Evolutionary conservation across 306 rosid species (phyloP), one percentile per base, ranked within the genome.

Genomic region (Casuarina glauca): DNA sequence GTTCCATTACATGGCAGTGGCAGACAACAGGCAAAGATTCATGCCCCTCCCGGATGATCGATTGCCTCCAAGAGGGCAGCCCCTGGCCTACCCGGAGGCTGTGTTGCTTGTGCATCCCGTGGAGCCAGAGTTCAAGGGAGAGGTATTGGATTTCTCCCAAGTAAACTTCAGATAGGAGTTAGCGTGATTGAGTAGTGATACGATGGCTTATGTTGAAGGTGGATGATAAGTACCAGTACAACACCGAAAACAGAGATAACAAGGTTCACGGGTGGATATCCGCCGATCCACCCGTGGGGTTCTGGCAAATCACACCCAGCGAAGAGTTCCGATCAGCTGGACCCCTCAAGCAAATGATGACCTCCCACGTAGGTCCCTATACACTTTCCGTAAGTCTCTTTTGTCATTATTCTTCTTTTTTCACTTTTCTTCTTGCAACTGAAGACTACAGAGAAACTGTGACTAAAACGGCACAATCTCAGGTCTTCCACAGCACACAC

Each of bases 201-300:
- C 50, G 48, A 8, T 3, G 3, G 36, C 19, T 20, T 74, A 73
- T 17, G 10, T 9, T 78, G 2, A 7, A 92, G 97, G 97, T 92
- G 79, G 97, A 92, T 75, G 99, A 95, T 84, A 95, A 95, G 79
- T 95, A 95, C 72, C 97, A 95, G 84, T 95, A 95, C 76, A 88
- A 97, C 1, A 85, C 94, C 42, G 90, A 87, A 79, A 93, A 87
- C 84, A 93, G 90, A 73, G 97, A 95, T 78, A 87, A 76, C 61
- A 76, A 69, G 76, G 96, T 95, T 75, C 98, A 95, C 70, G 98
- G 98, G 42, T 93, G 98, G 98, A 83, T 93, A 53, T 84, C 82
- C 84, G 68, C 83, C 43, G 57, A 95, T 19, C 97, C 96, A 0
- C 82, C 79, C 0, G 67, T 84, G 1, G 99, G 97, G 19, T 84